phyloP scores from a whole-genome alignment of 2,329 filamentous ascomycete genomes.

The Macrophomina tecta region DNA sequence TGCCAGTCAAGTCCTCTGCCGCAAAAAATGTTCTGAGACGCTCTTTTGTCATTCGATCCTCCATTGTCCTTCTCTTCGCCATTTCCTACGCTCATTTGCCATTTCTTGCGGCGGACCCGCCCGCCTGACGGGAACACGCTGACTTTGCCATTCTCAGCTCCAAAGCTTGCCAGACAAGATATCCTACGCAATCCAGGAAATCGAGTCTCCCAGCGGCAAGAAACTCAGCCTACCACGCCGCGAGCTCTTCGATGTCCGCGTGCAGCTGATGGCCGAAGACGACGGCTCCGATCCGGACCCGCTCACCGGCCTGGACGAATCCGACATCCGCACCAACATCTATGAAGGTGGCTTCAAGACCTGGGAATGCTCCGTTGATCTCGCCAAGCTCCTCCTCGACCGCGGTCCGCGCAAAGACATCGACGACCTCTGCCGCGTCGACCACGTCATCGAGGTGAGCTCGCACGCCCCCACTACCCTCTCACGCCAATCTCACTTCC shows the following conservation, averaged over 20 bases:
- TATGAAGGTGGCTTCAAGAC: conserved; percentile 91
- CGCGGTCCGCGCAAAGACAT: conserved; percentile 56
- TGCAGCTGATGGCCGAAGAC: conserved; percentile 78
- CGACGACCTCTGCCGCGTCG: conserved; percentile 55
- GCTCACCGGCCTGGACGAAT: conserved; percentile 64
- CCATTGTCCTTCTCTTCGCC: neutral
- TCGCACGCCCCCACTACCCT: neutral
- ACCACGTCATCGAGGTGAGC: conserved; percentile 56
- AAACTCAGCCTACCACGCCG: conserved; percentile 68
- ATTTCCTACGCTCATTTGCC: neutral
- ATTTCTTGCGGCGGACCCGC: neutral
- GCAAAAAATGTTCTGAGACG: too few species aligned
- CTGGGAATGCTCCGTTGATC: conserved; percentile 84
- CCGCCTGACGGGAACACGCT: neutral
- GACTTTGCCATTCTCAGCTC: conserved; percentile 47
- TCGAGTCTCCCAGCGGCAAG: conserved; percentile 65
- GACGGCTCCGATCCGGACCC: conserved; percentile 52
- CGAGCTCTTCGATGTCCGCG: conserved; percentile 80
- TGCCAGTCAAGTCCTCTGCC: too few species aligned
- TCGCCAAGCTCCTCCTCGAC: conserved; percentile 68
- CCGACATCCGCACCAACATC: conserved; percentile 80
- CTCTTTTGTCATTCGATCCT: neutral
- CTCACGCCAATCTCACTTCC: neutral
- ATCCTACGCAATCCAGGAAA: conserved; percentile 67
- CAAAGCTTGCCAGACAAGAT: conserved; percentile 73